Percentiles rank a stretch among this genome's conserved stretches.
Evolutionary conservation across 2,329 filamentous ascomycete genomes (phyloP).

Genomic region (Verticillium klebahnii): DNA sequence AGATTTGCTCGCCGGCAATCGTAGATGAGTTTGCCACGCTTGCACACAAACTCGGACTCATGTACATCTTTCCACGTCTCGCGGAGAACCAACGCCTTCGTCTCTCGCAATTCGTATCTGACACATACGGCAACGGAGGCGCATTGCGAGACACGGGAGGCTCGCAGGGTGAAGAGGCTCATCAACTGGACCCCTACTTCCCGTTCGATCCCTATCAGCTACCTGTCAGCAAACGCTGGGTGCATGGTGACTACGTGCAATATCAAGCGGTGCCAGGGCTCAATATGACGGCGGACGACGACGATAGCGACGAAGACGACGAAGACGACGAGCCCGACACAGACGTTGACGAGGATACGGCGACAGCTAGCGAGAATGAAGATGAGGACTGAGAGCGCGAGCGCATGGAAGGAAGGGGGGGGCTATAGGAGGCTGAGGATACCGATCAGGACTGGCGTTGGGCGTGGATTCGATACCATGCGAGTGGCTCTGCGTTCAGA

Average conservation of each 20-base stretch:
- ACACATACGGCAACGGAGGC: constrained; percentile 50
- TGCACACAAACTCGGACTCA: constrained; percentile 76
- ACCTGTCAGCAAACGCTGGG: constrained; percentile 80
- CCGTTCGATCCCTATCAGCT: constrained; percentile 96
- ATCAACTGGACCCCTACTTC: constrained; percentile 91
- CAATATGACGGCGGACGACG: constrained; percentile 51
- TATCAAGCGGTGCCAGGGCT: constrained; percentile 74
- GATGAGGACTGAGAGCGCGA: constrained; percentile 27
- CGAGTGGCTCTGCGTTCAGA: background rate
- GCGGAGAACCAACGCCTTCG: constrained; percentile 90
- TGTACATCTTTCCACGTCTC: constrained; percentile 84
- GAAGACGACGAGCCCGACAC: constrained; percentile 44
- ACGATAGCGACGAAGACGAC: constrained; percentile 50
- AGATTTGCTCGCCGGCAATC: constrained; percentile 87
- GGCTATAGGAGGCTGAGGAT: background rate
- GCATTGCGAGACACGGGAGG: constrained; percentile 48
- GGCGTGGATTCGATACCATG: background rate
- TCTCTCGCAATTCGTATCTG: constrained; percentile 63
- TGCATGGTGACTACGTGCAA: constrained; percentile 76
- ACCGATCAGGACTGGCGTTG: background rate
- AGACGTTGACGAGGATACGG: constrained; percentile 44
- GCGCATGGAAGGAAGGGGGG: background rate
- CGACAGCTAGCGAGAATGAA: constrained; percentile 42
- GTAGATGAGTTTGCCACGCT: constrained; percentile 89
- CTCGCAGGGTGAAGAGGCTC: constrained; percentile 66